Percentiles rank a stretch among this genome's conserved stretches.
Evolutionary conservation across 2,329 filamentous ascomycete species (phyloP).

Genomic region (Aspergillus hortae): DNA sequence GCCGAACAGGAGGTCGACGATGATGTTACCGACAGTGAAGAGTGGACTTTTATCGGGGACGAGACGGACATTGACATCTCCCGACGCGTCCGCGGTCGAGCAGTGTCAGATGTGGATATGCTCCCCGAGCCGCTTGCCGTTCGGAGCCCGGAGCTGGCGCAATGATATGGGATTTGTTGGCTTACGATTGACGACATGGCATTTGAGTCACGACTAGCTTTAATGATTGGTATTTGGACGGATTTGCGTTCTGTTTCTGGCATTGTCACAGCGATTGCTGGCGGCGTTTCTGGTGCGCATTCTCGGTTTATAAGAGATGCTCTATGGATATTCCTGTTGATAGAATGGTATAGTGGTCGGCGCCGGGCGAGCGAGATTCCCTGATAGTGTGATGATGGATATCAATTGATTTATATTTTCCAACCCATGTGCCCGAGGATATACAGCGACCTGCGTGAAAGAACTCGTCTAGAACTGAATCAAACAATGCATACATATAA

Average conservation of each 20-base stretch:
- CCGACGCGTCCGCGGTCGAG: slow-evolving; percentile 31
- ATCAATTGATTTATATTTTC: not conserved
- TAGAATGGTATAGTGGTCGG: slow-evolving; percentile 9
- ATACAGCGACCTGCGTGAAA: slow-evolving; percentile 3
- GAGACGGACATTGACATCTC: slow-evolving; percentile 48
- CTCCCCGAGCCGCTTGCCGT: slow-evolving; percentile 15
- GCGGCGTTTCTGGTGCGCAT: not conserved
- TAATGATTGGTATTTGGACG: too few species aligned
- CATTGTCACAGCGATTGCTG: slow-evolving; percentile 1
- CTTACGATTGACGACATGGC: too few species aligned
- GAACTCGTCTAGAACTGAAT: slow-evolving; percentile 1
- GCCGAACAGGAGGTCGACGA: slow-evolving; percentile 41
- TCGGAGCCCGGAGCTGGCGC: not conserved
- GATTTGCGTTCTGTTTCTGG: too few species aligned
- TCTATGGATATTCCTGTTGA: not conserved
- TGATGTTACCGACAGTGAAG: slow-evolving; percentile 65
- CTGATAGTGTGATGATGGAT: not conserved
- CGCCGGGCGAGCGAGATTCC: not conserved
- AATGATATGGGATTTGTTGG: not conserved
- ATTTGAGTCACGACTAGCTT: too few species aligned
- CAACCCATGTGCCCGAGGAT: slow-evolving; percentile 1
- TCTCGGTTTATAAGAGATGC: too few species aligned
- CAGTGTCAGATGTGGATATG: slow-evolving; percentile 23
- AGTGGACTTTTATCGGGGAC: slow-evolving; percentile 86
- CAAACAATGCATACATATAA: not conserved